Percentiles rank a stretch among this genome's conserved stretches.
Conservation (phyloP, 148 eudicot species). For the Diospyros kaki region DNA sequence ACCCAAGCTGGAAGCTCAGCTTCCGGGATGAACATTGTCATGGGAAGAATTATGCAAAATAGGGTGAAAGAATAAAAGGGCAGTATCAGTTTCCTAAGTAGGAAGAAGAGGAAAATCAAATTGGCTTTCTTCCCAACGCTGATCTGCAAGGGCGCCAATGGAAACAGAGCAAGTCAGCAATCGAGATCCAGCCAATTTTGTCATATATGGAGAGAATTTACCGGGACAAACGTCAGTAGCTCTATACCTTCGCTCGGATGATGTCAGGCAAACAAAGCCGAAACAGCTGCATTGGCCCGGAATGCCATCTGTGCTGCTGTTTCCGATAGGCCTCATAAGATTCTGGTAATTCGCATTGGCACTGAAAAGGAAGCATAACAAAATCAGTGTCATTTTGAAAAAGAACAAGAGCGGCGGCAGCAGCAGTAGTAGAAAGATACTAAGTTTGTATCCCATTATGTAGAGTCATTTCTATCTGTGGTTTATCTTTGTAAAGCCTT, state of each 20-base stretch:
- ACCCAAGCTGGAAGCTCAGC: slow-evolving; percentile 91
- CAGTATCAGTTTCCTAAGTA: slow-evolving; percentile 75
- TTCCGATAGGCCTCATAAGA: slow-evolving; percentile 95
- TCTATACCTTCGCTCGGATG: slow-evolving; percentile 68
- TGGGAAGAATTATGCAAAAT: slow-evolving; percentile 91
- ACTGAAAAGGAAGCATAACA: slow-evolving; percentile 34
- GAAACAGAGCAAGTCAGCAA: slow-evolving; percentile 11
- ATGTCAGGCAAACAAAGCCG: slow-evolving; percentile 90
- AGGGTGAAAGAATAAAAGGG: slow-evolving; percentile 97
- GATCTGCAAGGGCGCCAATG: slow-evolving; percentile 46
- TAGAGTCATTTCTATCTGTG: no score
- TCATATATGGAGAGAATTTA: background rate
- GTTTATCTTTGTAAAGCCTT: no score
- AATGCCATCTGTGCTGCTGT: slow-evolving; percentile 98
- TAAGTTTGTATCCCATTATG: no score
- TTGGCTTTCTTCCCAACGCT: slow-evolving; percentile 84
- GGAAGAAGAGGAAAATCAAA: slow-evolving; percentile 88
- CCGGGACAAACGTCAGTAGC: background rate
- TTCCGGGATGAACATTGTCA: slow-evolving; percentile 96
- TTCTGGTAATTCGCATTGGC: slow-evolving; percentile 95
- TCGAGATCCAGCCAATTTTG: slow-evolving; percentile 1
- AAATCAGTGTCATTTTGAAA: background rate
- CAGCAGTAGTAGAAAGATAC: no score
- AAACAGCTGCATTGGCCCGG: slow-evolving; percentile 98
- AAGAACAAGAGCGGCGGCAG: background rate